phyloP scores from a whole-genome alignment of 116 monocot genomes.

The Papilionanthe hybrid region DNA sequence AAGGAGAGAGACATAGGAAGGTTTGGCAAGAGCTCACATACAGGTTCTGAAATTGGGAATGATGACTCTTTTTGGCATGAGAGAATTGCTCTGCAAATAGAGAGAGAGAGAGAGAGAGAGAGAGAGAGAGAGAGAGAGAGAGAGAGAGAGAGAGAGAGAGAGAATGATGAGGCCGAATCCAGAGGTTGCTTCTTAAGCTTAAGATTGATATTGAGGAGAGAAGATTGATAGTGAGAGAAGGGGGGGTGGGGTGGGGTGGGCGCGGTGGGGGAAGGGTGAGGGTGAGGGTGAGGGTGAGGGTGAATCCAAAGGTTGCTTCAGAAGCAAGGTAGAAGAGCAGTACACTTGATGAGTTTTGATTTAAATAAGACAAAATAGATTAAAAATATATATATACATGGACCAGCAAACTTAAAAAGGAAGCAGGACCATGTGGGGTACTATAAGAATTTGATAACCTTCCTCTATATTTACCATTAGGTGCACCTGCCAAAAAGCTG shows the following conservation, averaged over 20 bases:
- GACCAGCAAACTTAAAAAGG: conserved; percentile 31
- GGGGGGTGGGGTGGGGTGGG: no score
- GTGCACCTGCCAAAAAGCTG: no score
- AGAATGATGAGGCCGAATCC: not conserved
- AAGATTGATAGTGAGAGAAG: conserved; percentile 7
- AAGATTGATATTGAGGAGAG: conserved; percentile 11
- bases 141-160: conserved; percentile 22
- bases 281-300: conserved; percentile 9
- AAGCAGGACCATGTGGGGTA: conserved; percentile 29
- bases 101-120: conserved; percentile 25
- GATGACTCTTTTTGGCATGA: conserved; percentile 67
- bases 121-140: conserved; percentile 20
- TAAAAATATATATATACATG: conserved; percentile 9
- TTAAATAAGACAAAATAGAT: conserved; percentile 18
- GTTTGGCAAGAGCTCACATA: conserved; percentile 40
- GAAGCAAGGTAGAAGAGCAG: conserved; percentile 71
- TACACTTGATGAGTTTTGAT: conserved; percentile 50
- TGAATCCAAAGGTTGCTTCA: conserved; percentile 75
- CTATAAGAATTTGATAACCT: conserved; percentile 13
- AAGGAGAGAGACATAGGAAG: conserved; percentile 1
- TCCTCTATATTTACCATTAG: no score
- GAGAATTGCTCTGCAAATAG: conserved; percentile 12
- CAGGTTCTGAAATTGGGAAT: conserved; percentile 42
- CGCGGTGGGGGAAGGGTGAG: no score
- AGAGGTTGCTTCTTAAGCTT: no score